A percentile compares a stretch with the other conserved stretches of the same genome.
These are phyloP conservation scores for Aspergillus amoenus DNA, from an alignment of 2,329 filamentous ascomycete genomes.

Conservation along the genomic window DNA sequence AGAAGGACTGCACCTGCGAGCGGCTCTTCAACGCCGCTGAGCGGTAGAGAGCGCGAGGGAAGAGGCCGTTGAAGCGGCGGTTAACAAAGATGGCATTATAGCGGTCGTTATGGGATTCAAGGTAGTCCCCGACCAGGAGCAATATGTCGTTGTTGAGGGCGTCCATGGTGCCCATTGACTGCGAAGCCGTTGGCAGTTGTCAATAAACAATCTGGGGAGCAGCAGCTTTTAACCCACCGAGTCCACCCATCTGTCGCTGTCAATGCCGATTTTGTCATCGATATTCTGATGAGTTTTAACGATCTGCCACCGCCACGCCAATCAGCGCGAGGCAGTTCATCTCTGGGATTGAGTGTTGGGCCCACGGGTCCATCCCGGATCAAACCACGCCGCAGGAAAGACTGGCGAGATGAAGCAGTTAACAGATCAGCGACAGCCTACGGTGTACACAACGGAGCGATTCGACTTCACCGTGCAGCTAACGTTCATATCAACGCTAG, in stretches of 20 bases:
- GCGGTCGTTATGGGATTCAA: constrained; percentile 26
- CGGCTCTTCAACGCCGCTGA: constrained; percentile 19
- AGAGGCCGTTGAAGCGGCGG: constrained; percentile 27
- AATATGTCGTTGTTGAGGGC: constrained; percentile 30
- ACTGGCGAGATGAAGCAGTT: neutral
- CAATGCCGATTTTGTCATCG: too few species aligned
- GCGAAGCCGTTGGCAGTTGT: too few species aligned
- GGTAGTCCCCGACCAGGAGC: constrained; percentile 27
- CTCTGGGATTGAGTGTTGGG: neutral
- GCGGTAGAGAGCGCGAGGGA: constrained; percentile 25
- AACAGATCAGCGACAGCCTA: neutral
- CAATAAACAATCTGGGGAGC: too few species aligned
- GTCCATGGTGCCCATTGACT: neutral
- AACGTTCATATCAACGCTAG: too few species aligned
- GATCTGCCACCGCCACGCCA: neutral
- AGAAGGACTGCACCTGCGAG: constrained; percentile 20
- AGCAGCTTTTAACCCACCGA: too few species aligned
- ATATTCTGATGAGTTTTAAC: neutral
- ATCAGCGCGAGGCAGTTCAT: neutral
- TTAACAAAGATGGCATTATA: constrained; percentile 28
- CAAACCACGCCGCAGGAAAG: neutral
- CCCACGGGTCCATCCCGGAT: neutral
- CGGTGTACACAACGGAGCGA: too few species aligned
- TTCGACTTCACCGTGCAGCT: too few species aligned
- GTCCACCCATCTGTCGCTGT: too few species aligned